phyloP scores from a whole-genome alignment of 2,329 filamentous ascomycete species.

The Exophiala sp. region DNA sequence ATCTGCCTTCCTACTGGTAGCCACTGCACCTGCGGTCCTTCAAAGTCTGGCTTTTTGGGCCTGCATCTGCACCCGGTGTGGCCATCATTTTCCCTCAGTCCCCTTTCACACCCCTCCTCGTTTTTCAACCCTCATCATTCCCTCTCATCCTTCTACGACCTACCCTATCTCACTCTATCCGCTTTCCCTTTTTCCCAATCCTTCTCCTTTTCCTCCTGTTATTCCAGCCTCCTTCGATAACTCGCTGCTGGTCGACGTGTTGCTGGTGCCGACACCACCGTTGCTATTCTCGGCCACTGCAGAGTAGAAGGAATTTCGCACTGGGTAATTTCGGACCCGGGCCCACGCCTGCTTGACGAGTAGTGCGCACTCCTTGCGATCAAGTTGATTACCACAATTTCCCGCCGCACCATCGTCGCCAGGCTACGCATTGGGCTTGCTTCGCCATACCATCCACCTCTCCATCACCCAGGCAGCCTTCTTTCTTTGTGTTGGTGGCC shows the following conservation, averaged over 20 bases:
- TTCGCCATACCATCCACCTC: conserved; percentile 20
- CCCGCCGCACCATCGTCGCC: conserved; percentile 25
- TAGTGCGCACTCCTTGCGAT: conserved; percentile 26
- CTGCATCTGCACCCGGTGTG: not conserved
- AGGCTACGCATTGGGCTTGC: conserved; percentile 25
- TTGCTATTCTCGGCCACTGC: conserved; percentile 23
- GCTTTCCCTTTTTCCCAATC: conserved; percentile 1
- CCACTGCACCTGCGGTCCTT: not conserved
- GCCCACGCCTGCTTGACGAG: conserved; percentile 21
- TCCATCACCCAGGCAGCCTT: conserved; percentile 21
- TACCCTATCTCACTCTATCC: not conserved
- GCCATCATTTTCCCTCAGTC: conserved; percentile 1
- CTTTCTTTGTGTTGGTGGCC: conserved; percentile 11
- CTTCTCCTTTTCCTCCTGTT: conserved; percentile 11
- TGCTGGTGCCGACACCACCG: conserved; percentile 21
- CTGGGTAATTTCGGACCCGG: conserved; percentile 27
- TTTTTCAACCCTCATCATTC: conserved; percentile 9
- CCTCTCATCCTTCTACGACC: conserved; percentile 2
- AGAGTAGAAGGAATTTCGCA: conserved; percentile 15
- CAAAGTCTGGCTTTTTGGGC: conserved; percentile 1
- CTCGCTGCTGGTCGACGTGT: conserved; percentile 6
- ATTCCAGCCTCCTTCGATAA: conserved; percentile 7
- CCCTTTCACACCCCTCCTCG: not conserved
- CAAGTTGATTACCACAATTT: conserved; percentile 30
- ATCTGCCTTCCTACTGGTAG: not conserved